A percentile compares a stretch with the other conserved stretches of the same genome.
Evolutionary conservation across 352 stramenopile genomes (phyloP).

Genomic region (Phytophthora idaei): DNA sequence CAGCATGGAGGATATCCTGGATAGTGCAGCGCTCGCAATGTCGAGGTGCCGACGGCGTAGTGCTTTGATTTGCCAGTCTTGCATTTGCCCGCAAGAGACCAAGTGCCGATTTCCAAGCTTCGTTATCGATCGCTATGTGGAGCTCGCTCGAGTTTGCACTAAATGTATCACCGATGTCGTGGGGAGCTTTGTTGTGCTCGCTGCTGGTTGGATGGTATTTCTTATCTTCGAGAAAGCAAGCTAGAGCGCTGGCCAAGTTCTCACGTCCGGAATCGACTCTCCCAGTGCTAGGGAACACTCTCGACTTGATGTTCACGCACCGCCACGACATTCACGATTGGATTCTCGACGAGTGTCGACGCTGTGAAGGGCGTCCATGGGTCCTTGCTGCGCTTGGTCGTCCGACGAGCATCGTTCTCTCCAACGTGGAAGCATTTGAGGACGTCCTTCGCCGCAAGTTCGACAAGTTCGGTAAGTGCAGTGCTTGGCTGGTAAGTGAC

Average conservation of each 20-base stretch:
- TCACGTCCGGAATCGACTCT: conserved; percentile 44
- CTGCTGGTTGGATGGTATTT: conserved; percentile 38
- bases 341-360: conserved; percentile 53
- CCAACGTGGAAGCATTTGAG: conserved; percentile 43
- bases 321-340: conserved; percentile 60
- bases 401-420: conserved; percentile 49
- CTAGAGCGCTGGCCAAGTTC: conserved; percentile 31
- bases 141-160: conserved; percentile 21
- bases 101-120: neutral
- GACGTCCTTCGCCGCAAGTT: conserved; percentile 74
- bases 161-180: conserved; percentile 8
- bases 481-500: conserved; percentile 42
- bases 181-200: conserved; percentile 22
- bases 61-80: conserved; percentile 3
- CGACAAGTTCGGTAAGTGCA: conserved; percentile 76
- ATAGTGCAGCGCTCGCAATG: neutral
- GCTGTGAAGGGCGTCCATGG: conserved; percentile 50
- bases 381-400: conserved; percentile 45
- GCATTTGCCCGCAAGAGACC: conserved; percentile 8
- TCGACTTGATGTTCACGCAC: conserved; percentile 57
- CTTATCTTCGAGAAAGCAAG: conserved; percentile 30
- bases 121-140: conserved; percentile 12
- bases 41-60: neutral
- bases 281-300: conserved; percentile 52
- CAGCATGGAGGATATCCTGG: neutral